Percentiles rank a stretch among this genome's conserved stretches.
Evolutionary conservation across 345 rosid species (phyloP).

Genomic region (Citrus sinensis): DVS_A1.0 CM039161.1:23480001-23480500

Average conservation of each 20-base stretch:
- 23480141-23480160: slow-evolving; percentile 82
- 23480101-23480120: slow-evolving; percentile 98
- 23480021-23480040: slow-evolving; percentile 98
- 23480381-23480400: slow-evolving; percentile 95
- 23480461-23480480: slow-evolving; percentile 75
- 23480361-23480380: slow-evolving; percentile 99
- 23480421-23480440: slow-evolving; percentile 82
- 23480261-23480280: not conserved
- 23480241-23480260: not conserved
- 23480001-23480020: slow-evolving; percentile 95
- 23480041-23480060: slow-evolving; percentile 74
- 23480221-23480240: not conserved
- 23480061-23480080: slow-evolving; percentile 45
- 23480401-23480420: slow-evolving; percentile 86
- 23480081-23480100: slow-evolving; percentile 90
- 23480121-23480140: slow-evolving; percentile 96
- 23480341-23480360: slow-evolving; percentile 86
- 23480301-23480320: slow-evolving; percentile 67
- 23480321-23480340: slow-evolving; percentile 63
- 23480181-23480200: not conserved
- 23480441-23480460: slow-evolving; percentile 96
- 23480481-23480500: slow-evolving; percentile 21
- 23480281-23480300: not conserved
- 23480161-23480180: not conserved
- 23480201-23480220: not conserved